Evolutionary conservation across 2,329 filamentous ascomycete species (phyloP), one percentile per base, ranked within the genome.

Genomic region (Epichloe sp.): DNA sequence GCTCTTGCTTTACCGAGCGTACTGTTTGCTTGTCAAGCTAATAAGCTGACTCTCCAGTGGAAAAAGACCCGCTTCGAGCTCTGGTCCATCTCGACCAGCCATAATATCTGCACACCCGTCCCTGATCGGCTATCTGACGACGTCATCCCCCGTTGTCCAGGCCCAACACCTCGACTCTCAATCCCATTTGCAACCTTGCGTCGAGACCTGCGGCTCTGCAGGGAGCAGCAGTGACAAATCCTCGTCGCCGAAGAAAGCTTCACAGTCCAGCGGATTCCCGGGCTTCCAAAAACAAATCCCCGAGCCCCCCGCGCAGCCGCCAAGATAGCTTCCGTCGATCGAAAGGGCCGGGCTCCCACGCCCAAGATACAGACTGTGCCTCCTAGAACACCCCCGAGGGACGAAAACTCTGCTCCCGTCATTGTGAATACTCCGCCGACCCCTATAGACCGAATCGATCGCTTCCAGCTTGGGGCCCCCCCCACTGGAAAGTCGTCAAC

Each of bases 371-470:
- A 65, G 48, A 65, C 63, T 5, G 53, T 55, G 21, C 62, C 68
- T 68, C 74, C 76, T 49, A 66, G 65, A 52, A 77, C 76, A 6
- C 76, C 77, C n/a, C 72, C 75, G 3, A 62, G 62, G 34, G 63
- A 63, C 53, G 72, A 76, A 37, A 62, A 65, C 11, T 54, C 63
- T 26, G 69, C 72, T 17, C 79, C 79, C 5, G 65, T 76, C 49
- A 83, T 84, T 56, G 77, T 83, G 53, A 83, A 79, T 61, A 83
- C 80, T 10, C 80, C 80, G 12, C 80, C 80, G n/a, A 83, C 80
- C 2, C 80, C 80, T 26, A 79, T 75, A 42, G 76, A 82, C 44
- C 60, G 54, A 55, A 53, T 5, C 19, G 43, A 56, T 52, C 53
- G 53, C 49, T 50, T 55, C 34, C 57, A 56, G 44, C 44, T 53